These are phyloP conservation scores for Powellomyces hirtus DNA, from an alignment of 192 early-diverging fungal species.

Conservation along the genomic window DNA sequence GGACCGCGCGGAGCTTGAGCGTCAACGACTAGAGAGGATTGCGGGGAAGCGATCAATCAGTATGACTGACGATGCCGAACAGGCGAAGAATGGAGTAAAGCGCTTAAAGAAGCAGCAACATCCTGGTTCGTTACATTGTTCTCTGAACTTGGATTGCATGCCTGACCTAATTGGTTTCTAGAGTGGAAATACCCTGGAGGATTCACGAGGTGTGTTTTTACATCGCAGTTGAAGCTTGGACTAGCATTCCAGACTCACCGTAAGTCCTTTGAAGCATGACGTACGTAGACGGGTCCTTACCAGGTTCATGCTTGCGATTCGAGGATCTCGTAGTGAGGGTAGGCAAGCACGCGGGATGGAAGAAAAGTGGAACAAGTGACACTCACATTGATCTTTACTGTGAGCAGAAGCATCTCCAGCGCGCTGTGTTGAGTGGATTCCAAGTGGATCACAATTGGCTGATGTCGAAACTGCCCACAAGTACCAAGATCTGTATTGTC, in stretches of 20 bases:
- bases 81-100: too few relatives aligned
- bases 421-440: slow-evolving; percentile 14
- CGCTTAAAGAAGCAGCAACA: too few relatives aligned
- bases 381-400: too few relatives aligned
- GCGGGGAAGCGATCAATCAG: background rate
- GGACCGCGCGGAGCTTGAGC: slow-evolving; percentile 9
- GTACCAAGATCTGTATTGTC: background rate
- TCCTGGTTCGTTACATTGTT: background rate
- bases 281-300: background rate
- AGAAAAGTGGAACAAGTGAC: too few relatives aligned
- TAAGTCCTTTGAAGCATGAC: background rate
- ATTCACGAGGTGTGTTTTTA: background rate
- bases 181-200: too few relatives aligned
- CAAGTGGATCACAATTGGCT: slow-evolving; percentile 26
- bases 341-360: too few relatives aligned
- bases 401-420: background rate
- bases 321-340: slow-evolving; percentile 12
- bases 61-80: too few relatives aligned
- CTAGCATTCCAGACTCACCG: background rate
- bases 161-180: too few relatives aligned
- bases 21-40: background rate
- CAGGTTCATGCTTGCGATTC: background rate
- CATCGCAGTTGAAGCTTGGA: background rate
- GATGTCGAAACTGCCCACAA: slow-evolving; percentile 1
- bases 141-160: too few relatives aligned